Evolutionary conservation across 2,329 filamentous ascomycete species (phyloP), one percentile per base, ranked within the genome.

Genomic region (Ophiostoma pallidulum): DNA sequence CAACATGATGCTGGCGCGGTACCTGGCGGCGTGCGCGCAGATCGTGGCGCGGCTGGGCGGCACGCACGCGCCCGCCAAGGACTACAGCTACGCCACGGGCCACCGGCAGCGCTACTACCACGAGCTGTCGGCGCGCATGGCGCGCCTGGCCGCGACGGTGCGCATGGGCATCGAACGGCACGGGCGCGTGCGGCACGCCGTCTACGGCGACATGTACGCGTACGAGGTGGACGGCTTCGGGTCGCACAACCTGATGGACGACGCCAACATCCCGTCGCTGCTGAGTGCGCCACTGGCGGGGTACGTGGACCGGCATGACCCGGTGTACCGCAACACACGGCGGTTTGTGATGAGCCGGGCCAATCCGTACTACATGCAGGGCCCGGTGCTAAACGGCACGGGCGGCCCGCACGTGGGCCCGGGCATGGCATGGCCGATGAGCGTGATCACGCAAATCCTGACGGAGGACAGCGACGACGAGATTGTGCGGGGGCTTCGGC

Each of bases 211-310:
- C 32, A 31, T 53, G 6, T 86, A 82, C 59, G 82, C 82, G 0
- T 86, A 76, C 59, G 82, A 86, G 62, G 77, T 85, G n/a, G 82
- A 86, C 57, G 82, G 82, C 3, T 86, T 78, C 54, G 82, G 82
- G 26, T 76, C 59, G 57, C 67, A 53, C 46, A 74, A 70, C 45
- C 67, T 79, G 33, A 82, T 83, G 78, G 80, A 83, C 57, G 80
- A 84, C 54, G 78, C 80, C 18, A 83, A 83, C 54, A 75, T 84
- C 32, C 80, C 80, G 2, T 75, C 71, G 2, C 66, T 83, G 3
- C 69, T 84, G 26, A 71, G 73, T 8, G 73, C 77, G 4, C 78
- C 80, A 0, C 72, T 82, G 57, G 60, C 80, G 14, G 76, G 75
- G 2, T 84, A 77, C 48, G 59, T 81, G 0, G 66, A 71, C 12